phyloP scores from a whole-genome alignment of 192 early-diverging fungal genomes.

The Coemansia furcata region DNA sequence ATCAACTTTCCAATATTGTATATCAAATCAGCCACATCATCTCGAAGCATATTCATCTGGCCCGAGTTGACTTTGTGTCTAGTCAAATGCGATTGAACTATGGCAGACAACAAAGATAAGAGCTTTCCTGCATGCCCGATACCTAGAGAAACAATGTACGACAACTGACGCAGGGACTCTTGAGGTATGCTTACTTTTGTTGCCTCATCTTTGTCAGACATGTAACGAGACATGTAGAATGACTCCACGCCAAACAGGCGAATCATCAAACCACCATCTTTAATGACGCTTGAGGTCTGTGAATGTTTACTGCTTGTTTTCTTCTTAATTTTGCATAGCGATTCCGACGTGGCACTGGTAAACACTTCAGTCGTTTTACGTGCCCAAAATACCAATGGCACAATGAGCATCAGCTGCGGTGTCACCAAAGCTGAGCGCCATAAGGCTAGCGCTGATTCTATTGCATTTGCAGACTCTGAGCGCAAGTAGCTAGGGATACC shows the following conservation, averaged over 20 bases:
- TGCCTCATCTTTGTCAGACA: constrained; percentile 59
- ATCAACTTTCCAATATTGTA: too few species aligned
- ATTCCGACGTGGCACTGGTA: neutral
- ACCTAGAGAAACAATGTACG: constrained; percentile 48
- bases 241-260: constrained; percentile 60
- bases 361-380: neutral
- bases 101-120: too few species aligned
- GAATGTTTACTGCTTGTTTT: neutral
- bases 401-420: constrained; percentile 18
- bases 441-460: neutral
- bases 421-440: neutral
- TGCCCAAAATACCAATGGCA: constrained; percentile 14
- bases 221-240: constrained; percentile 57
- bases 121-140: too few species aligned
- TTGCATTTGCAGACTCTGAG: neutral
- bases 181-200: constrained; percentile 52
- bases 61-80: too few species aligned
- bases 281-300: constrained; percentile 13
- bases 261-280: constrained; percentile 66
- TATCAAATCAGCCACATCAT: too few species aligned
- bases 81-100: too few species aligned
- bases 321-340: neutral
- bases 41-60: too few species aligned
- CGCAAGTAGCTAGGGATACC: neutral
- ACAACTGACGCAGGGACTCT: constrained; percentile 59